A percentile compares a stretch with the other conserved stretches of the same genome.
These are phyloP conservation scores for Leishmania major DNA, from an alignment of 208 protist genomes.

Conservation along the genomic window DNA sequence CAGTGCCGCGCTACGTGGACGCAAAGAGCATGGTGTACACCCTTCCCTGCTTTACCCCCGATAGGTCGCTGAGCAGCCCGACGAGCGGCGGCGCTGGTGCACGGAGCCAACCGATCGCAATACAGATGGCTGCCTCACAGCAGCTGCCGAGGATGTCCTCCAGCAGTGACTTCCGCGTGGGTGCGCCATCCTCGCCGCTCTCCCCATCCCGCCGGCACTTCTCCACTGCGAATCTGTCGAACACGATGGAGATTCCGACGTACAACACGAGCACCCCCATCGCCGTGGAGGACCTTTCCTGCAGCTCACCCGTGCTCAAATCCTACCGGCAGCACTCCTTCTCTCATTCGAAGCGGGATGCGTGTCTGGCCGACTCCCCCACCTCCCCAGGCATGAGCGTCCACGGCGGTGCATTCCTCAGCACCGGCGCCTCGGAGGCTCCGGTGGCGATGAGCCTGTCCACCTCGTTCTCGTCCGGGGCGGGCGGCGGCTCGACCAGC, in stretches of 20 bases:
- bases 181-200: conserved; percentile 34
- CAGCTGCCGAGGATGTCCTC: conserved; percentile 14
- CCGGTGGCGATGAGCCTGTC: conserved; percentile 1
- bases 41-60: conserved; percentile 25
- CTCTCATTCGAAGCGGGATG: conserved; percentile 29
- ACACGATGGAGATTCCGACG: conserved; percentile 44
- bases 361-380: conserved; percentile 21
- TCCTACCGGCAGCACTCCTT: conserved; percentile 73
- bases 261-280: conserved; percentile 42
- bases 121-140: conserved; percentile 3
- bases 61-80: conserved; percentile 1
- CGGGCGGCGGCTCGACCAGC: conserved; percentile 2
- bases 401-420: conserved; percentile 18
- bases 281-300: conserved; percentile 35
- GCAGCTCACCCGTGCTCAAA: conserved; percentile 61
- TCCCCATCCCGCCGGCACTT: conserved; percentile 35
- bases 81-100: conserved; percentile 2
- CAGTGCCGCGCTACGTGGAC: conserved; percentile 54
- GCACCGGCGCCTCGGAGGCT: background rate
- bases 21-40: conserved; percentile 48
- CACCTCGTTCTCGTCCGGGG: background rate
- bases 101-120: conserved; percentile 1
- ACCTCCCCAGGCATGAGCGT: conserved; percentile 22
- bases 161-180: conserved; percentile 29
- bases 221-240: conserved; percentile 13